A percentile compares a stretch with the other conserved stretches of the same genome.
These are phyloP conservation scores for Hymenoscyphus fructigenus DNA, from an alignment of 2,329 filamentous ascomycete genomes.

Conservation along the genomic window DNA sequence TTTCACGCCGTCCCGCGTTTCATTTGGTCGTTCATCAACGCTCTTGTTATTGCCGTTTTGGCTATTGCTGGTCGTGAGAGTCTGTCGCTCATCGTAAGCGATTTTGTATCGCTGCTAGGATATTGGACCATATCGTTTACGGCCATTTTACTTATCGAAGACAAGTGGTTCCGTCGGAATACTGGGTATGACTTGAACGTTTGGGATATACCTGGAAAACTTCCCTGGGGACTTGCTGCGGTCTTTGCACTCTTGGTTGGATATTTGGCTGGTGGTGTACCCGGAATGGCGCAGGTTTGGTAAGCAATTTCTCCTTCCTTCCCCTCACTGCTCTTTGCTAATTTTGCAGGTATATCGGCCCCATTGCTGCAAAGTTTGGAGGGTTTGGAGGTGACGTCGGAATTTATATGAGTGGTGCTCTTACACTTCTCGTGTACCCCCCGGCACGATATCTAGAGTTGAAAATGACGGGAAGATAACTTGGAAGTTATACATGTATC, in stretches of 20 bases:
- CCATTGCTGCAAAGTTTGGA: constrained; percentile 33
- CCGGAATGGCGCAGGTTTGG: constrained; percentile 36
- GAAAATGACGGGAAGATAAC: constrained; percentile 29
- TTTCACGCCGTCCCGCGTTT: constrained; percentile 38
- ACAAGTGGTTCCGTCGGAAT: constrained; percentile 29
- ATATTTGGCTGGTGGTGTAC: constrained; percentile 34
- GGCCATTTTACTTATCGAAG: constrained; percentile 33
- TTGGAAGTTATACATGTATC: not conserved
- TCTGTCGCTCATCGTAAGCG: constrained; percentile 32
- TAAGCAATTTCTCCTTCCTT: too few species aligned
- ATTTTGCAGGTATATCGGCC: constrained; percentile 27
- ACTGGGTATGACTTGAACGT: constrained; percentile 32
- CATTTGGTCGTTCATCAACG: constrained; percentile 35
- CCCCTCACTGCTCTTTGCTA: too few species aligned
- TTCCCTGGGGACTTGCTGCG: constrained; percentile 35
- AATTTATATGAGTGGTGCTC: constrained; percentile 28
- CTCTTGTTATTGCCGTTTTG: constrained; percentile 31
- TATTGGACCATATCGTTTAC: constrained; percentile 37
- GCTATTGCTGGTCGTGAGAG: constrained; percentile 33
- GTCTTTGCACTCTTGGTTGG: constrained; percentile 30
- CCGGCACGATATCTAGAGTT: constrained; percentile 32
- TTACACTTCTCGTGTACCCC: constrained; percentile 32
- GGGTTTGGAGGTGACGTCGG: constrained; percentile 34
- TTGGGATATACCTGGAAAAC: constrained; percentile 31
- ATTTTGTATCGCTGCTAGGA: constrained; percentile 34